A percentile compares a stretch with the other conserved stretches of the same genome.
Conservation (phyloP, 805 yeast genomes). For the Zygoascus tannicola region DNA sequence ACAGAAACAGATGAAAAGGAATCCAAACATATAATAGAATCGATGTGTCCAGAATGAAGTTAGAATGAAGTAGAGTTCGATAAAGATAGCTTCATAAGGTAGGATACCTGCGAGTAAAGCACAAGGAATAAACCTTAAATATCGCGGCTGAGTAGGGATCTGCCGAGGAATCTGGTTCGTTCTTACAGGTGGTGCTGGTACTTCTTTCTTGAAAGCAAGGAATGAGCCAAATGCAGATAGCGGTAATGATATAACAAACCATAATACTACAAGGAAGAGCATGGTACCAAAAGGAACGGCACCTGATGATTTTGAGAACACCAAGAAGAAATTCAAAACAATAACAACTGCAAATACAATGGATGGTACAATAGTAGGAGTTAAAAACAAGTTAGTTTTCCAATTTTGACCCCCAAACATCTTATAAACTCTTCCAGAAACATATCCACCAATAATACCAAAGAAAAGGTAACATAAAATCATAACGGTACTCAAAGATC, state of each 20-base stretch:
- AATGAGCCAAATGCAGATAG: constrained; percentile 77
- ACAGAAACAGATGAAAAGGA: constrained; percentile 78
- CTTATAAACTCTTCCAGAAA: constrained; percentile 78
- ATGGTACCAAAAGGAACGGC: constrained; percentile 91
- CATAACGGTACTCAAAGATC: constrained; percentile 84
- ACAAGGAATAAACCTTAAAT: constrained; percentile 56
- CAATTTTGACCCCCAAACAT: constrained; percentile 87
- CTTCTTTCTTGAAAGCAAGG: constrained; percentile 54
- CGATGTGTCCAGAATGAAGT: constrained; percentile 89
- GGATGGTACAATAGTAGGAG: constrained; percentile 86
- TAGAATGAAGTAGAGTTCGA: constrained; percentile 88
- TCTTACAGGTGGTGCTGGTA: constrained; percentile 64
- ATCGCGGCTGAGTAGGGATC: constrained; percentile 86
- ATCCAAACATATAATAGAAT: constrained; percentile 96
- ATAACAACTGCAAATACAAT: constrained; percentile 52
- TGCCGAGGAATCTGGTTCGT: constrained; percentile 96
- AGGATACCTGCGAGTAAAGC: constrained; percentile 76
- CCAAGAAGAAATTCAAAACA: constrained; percentile 70
- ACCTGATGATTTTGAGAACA: constrained; percentile 75
- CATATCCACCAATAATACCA: constrained; percentile 76
- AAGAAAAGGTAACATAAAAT: constrained; percentile 72
- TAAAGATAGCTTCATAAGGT: constrained; percentile 92
- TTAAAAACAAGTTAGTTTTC: constrained; percentile 74
- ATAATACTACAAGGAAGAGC: constrained; percentile 66
- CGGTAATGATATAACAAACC: constrained; percentile 84